phyloP scores from a whole-genome alignment of 2,329 filamentous ascomycete species.

The Colletotrichum camelliae region DNA sequence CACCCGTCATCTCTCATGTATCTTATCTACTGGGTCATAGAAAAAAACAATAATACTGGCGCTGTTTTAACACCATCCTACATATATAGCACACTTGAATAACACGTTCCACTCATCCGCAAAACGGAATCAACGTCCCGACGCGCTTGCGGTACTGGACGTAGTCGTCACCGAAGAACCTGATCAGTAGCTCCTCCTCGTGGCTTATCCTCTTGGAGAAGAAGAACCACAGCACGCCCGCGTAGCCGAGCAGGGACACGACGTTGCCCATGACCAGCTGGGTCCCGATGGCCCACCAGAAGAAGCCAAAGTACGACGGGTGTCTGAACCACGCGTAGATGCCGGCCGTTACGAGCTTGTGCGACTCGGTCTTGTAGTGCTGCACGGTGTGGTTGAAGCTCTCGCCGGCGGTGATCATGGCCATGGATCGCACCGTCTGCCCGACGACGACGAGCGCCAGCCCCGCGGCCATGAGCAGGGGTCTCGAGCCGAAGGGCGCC shows the following conservation, averaged over 20 bases:
- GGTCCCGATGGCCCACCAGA: slow-evolving; percentile 97
- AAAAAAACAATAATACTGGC: background rate
- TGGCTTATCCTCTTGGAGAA: slow-evolving; percentile 76
- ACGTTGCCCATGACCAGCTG: slow-evolving; percentile 89
- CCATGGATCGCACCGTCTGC: slow-evolving; percentile 77
- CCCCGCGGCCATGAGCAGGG: slow-evolving; percentile 59
- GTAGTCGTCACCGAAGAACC: slow-evolving; percentile 88
- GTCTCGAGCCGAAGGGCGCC: slow-evolving; percentile 49
- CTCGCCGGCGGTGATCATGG: slow-evolving; percentile 87
- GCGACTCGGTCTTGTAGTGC: slow-evolving; percentile 68
- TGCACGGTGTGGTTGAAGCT: slow-evolving; percentile 94
- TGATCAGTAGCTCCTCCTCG: slow-evolving; percentile 79
- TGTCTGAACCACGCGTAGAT: slow-evolving; percentile 81
- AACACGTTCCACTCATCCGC: background rate
- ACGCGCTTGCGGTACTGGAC: slow-evolving; percentile 73
- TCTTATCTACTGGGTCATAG: background rate
- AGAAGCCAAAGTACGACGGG: slow-evolving; percentile 97
- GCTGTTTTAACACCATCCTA: background rate
- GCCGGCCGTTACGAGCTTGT: slow-evolving; percentile 83
- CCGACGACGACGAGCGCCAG: slow-evolving; percentile 70
- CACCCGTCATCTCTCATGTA: background rate
- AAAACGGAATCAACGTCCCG: slow-evolving; percentile 80
- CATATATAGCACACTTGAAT: background rate
- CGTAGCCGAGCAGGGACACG: slow-evolving; percentile 77
- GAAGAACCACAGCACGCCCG: slow-evolving; percentile 81